phyloP scores from a whole-genome alignment of 2,329 filamentous ascomycete species.

The Sarocladiaceae sp. region DNA sequence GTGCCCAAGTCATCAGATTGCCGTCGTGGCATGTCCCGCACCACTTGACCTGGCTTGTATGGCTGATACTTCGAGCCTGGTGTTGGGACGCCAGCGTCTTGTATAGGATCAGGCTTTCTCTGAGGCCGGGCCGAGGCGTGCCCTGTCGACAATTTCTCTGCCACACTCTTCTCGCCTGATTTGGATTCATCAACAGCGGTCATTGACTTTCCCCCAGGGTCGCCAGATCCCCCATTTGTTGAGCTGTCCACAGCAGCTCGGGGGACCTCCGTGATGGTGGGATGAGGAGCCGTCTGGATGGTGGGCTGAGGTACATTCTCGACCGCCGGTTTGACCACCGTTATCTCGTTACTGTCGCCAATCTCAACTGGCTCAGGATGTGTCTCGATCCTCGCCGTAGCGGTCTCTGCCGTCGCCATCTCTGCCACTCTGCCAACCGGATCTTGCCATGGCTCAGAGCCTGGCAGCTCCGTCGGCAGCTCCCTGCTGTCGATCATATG shows the following conservation, averaged over 20 bases:
- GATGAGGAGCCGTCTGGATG: no score
- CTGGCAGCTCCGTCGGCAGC: slow-evolving; percentile 25
- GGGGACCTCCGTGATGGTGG: no score
- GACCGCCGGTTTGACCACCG: neutral
- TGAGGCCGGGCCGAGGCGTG: no score
- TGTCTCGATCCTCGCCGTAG: slow-evolving; percentile 31
- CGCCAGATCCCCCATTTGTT: no score
- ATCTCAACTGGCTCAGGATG: slow-evolving; percentile 41
- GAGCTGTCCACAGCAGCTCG: no score
- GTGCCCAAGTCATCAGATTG: neutral
- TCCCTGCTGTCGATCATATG: slow-evolving; percentile 29
- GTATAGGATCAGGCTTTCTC: no score
- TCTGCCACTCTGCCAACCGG: slow-evolving; percentile 41
- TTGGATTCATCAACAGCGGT: no score
- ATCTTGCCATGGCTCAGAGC: slow-evolving; percentile 12
- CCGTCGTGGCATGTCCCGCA: neutral
- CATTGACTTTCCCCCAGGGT: no score
- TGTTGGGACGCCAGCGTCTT: neutral
- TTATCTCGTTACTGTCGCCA: slow-evolving; percentile 6
- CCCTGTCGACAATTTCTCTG: no score
- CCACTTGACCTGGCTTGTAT: neutral
- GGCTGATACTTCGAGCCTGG: neutral
- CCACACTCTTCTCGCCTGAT: no score
- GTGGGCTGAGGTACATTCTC: no score
- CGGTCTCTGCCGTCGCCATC: slow-evolving; percentile 39